Base-by-base conservation (phyloP, 495 filamentous ascomycete genomes). In the Penicillium coprophilum region DNA sequence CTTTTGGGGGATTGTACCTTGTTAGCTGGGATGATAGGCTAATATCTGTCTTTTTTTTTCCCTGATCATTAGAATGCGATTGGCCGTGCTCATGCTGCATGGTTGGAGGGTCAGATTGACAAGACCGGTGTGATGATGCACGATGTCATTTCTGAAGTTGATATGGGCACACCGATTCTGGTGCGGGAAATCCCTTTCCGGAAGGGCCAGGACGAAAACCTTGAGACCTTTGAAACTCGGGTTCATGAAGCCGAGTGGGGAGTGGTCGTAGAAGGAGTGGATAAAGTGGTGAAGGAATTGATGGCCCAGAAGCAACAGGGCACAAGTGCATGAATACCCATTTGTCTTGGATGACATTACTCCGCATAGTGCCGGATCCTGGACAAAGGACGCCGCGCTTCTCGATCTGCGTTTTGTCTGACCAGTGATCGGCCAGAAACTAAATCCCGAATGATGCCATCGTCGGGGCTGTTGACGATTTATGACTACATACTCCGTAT, bases 41-140 rank as follows among this genome's bases (percentile, higher is more conserved):
- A 19, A 53, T 38, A 8, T 17, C 1, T 38, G 13, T 47, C 6
- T 27, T 47, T 6, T 43, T 27, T 45, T 2, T 24, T 55, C 21
- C 59, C 32, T 38, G 4, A 11, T 48, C 20, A 23, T 30, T 56
- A 79, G 68, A 70, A 82, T 56, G 91, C 89, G 2, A 95, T 97
- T 59, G 80, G 86, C 54, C 79, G 91, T 17, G 92, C 92, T 20
- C 88, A 87, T 70, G 78, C 82, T 32, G 90, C 89, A 48, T 95
- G 85, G 70, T 63, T 86, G 65, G 81, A 81, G 21, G 89, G 87
- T 8, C 83, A 82, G 68, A 82, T 93, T 36, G 81, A 87, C 63
- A 84, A 80, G 68, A 96, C 91, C 2, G 92, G 92, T 1, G 86
- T 94, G n/a, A 96, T 97, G 92, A 85, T 95, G 3, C 92, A 96